Evolutionary conservation across 331 rosid genomes (phyloP), one percentile per base, ranked within the genome.

Genomic region (Pyracantha coccinea): DNA sequence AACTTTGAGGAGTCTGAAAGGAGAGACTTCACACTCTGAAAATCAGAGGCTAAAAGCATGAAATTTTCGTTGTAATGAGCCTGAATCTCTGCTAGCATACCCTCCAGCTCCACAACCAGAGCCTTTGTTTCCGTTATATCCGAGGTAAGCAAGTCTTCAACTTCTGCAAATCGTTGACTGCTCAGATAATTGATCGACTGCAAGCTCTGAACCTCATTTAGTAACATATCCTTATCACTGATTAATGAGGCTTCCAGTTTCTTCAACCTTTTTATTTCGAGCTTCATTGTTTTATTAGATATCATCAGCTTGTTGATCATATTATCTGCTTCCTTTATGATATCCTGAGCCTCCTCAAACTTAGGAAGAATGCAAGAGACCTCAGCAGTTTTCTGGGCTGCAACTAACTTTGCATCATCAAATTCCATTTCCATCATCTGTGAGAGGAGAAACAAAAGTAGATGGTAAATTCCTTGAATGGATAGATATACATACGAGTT

Each of bases 301-400:
- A 88, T 79, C 82, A 90, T 72, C 79, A 94, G 85, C 66, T 78
- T 90, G 71, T 94, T 92, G 71, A 94, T 84, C 89, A 87, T 84
- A 73, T 88, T 73, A 84, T 94, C 96, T 66, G 97, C 93, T 88
- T 92, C 96, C 71, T 79, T 81, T 73, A 85, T 86, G n/a, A 86
- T 87, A 68, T 87, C 88, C 82, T 90, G 97, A 66, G 97, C 96
- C 78, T 90, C 97, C 82, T 87, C 91, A 83, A 92, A 90, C 84
- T 95, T 95, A 58, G 86, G 87, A 76, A 89, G 87, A 84, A 95
- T 82, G 83, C 97, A 89, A 55, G 82, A 80, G 17, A 83, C 89
- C 81, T 92, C 93, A 59, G 88, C 89, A 58, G 90, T 82, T 82
- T 89, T 92, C 80, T 95, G 92, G 68, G 81, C 83, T 50, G 92